Evolutionary conservation across 2,329 filamentous ascomycete species (phyloP).

Genomic region (Trichoderma atrobrunneum): DNA sequence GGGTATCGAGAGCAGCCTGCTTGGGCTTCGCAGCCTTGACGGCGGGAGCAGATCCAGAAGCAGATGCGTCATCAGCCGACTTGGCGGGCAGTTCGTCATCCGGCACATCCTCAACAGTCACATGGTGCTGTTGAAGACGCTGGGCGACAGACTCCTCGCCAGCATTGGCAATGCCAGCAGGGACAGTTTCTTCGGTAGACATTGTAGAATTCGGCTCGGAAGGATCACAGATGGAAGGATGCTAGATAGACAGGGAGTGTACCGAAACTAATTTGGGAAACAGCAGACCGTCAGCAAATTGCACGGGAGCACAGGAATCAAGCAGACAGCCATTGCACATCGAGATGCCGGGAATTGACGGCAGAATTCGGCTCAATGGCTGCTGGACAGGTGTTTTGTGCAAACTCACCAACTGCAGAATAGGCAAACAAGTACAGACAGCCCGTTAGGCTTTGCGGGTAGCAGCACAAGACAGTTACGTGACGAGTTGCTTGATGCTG

Average conservation of each 20-base stretch:
- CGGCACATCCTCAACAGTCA: slow-evolving; percentile 74
- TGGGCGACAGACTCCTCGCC: slow-evolving; percentile 54
- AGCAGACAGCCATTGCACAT: neutral
- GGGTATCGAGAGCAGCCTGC: slow-evolving; percentile 66
- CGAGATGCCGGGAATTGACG: neutral
- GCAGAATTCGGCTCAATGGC: neutral
- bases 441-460: slow-evolving; percentile 7
- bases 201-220: slow-evolving; percentile 33
- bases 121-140: slow-evolving; percentile 61
- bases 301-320: neutral
- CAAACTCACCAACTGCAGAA: slow-evolving; percentile 10
- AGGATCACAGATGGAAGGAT: neutral
- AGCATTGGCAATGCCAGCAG: slow-evolving; percentile 35
- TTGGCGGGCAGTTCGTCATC: slow-evolving; percentile 72
- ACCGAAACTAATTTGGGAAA: slow-evolving; percentile 1
- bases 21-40: slow-evolving; percentile 68
- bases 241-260: neutral
- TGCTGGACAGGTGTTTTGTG: neutral
- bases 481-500: slow-evolving; percentile 9
- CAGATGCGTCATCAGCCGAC: slow-evolving; percentile 46
- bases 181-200: slow-evolving; percentile 36
- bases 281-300: neutral
- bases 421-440: neutral
- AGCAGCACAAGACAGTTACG: slow-evolving; percentile 10
- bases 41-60: slow-evolving; percentile 47